phyloP scores from a whole-genome alignment of 2,329 filamentous ascomycete genomes.

The Fusarium nurragi region DNA sequence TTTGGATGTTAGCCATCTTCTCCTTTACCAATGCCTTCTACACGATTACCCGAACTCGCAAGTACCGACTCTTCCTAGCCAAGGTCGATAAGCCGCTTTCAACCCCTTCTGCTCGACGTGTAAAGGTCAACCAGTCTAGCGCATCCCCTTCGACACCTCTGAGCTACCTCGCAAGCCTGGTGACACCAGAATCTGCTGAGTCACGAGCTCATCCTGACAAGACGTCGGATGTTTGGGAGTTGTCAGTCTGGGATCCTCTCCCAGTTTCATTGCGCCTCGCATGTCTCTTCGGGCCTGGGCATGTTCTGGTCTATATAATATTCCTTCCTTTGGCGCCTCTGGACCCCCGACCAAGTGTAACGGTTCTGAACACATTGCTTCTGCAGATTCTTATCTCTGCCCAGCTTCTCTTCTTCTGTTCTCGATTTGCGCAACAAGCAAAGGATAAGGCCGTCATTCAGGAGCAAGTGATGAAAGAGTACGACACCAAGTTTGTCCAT shows the following conservation, averaged over 20 bases:
- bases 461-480: conserved; percentile 92
- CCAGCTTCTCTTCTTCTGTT: conserved; percentile 79
- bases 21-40: conserved; percentile 83
- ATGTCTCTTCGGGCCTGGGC: conserved; percentile 91
- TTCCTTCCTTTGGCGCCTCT: conserved; percentile 81
- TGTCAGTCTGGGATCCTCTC: conserved; percentile 92
- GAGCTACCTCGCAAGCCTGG: conserved; percentile 73
- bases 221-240: conserved; percentile 90
- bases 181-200: conserved; percentile 77
- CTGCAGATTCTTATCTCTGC: conserved; percentile 78
- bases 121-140: conserved; percentile 79
- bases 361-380: conserved; percentile 83
- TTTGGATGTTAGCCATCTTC: conserved; percentile 73
- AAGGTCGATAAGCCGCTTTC: conserved; percentile 78
- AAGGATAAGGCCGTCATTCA: conserved; percentile 88
- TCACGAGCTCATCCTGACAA: conserved; percentile 85
- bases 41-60: conserved; percentile 81
- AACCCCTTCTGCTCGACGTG: conserved; percentile 88
- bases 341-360: conserved; percentile 85
- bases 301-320: conserved; percentile 89
- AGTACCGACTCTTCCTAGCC: conserved; percentile 91
- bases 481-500: conserved; percentile 94
- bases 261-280: conserved; percentile 84
- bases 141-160: conserved; percentile 79
- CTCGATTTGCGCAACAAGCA: conserved; percentile 81